Evolutionary conservation across 768 basidiomycete species (phyloP), one percentile per base, ranked within the genome.

Genomic region (Mycena olivaceomarginata): DNA sequence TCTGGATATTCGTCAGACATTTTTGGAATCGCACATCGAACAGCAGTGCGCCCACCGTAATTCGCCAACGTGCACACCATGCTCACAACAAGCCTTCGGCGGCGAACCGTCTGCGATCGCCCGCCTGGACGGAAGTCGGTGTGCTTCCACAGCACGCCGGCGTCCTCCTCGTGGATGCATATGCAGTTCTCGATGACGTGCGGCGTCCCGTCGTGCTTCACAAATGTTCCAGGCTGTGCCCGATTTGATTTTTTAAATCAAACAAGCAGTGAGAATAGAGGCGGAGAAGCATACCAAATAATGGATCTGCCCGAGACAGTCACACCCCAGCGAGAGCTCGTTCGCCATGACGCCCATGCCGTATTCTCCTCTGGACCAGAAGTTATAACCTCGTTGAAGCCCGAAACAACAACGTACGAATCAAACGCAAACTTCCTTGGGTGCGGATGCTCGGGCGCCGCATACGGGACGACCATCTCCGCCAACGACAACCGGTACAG

Each of bases 391-490:
- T 31, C 2, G 31, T 31, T 31, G 31, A 31, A 31, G 31, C 31
- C 25, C 31, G 31, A 4, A 31, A 31, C 31, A 9, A n/a, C 22
- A 8, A 87, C 93, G 80, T 79, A 94, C 94, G 90, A 87, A 85
- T 97, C 96, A 81, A 97, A 98, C 5, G 96, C 96, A 78, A 96
- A 95, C 82, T 98, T 98, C 79, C 97, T 90, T 0, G 94, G 91
- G 84, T 98, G 97, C 5, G 97, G 97, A 83, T 93, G 91, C 79
- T 96, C 96, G 0, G 97, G 95, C 16, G 94, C 92, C 8, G 89
- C 96, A 81, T 97, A 97, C 0, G 97, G 97, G 7, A 98, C 97
- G 13, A 97, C 93, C 97, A 98, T 98, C 88, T 98, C 97, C 39
- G 93, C 94, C 43, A 98, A 85, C 15, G 95, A 94, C 67, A 97